Evolutionary conservation across 768 basidiomycete species (phyloP), one percentile per base, ranked within the genome.

Genomic region (Kwoniella europaea): DNA sequence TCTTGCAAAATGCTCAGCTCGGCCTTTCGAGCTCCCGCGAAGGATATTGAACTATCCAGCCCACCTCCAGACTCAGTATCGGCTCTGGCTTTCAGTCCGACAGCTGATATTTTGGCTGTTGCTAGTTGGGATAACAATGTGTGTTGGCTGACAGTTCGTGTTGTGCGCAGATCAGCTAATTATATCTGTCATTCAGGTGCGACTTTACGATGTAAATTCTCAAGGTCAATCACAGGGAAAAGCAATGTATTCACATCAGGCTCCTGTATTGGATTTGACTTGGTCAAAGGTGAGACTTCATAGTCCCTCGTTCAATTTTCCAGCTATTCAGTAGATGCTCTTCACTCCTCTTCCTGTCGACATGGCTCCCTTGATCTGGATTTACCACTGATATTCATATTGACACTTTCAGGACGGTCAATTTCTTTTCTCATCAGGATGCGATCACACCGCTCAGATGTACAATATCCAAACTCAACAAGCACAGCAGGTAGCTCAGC

Each of bases 61-160:
- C 79, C 79, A 1, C 79, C 79, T 4, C 65, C 76, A 10, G 96
- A 98, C 81, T 93, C 92, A 13, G 92, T 96, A 71, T 95, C 93
- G 2, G 88, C 89, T 2, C 83, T 98, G 62, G 85, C 91, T 1
- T 98, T 95, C 85, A 94, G 92, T 0, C 88, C 91, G 6, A 90
- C 89, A 18, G 91, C 91, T 10, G 93, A 96, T 80, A 92, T 92
- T 80, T 87, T 98, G 27, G 94, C 95, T 10, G 94, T 95, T 13
- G 94, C 90, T 65, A 91, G 91, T 75, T 98, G 96, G 96, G 92
- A 92, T 79, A 94, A 93, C 81, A 92, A 92, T 84, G 94, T 94
- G 74, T 54, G 89, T 84, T 29, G 35, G 63, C 50, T 54, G 29
- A 29, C 29, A 29, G 29, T 29, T 29, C 29, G 29, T 29, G 29